Evolutionary conservation across 805 yeast species (phyloP).

Genomic region (Middelhovenomyces tepae): DNA sequence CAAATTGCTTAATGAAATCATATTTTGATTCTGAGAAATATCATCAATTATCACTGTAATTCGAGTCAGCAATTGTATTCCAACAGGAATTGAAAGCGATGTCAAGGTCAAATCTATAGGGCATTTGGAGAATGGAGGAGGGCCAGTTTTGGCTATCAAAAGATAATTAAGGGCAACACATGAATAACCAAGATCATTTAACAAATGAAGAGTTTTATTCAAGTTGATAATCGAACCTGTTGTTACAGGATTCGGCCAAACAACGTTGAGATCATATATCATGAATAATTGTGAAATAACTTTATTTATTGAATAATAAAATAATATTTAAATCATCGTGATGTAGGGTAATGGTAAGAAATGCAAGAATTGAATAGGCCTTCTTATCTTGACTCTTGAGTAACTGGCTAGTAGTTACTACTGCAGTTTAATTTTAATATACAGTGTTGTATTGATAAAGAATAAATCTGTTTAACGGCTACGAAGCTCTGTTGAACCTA

Average conservation of each 20-base stretch:
- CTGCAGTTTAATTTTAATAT: no score
- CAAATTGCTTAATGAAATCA: constrained; percentile 34
- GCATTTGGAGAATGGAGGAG: constrained; percentile 19
- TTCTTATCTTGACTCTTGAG: no score
- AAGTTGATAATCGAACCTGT: constrained; percentile 11
- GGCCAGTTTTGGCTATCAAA: constrained; percentile 18
- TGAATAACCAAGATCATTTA: constrained; percentile 47
- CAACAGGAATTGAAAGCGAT: constrained; percentile 27
- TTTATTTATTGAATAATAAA: no score
- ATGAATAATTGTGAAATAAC: no score
- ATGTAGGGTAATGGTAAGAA: no score
- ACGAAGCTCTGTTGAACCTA: no score
- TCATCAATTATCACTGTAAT: constrained; percentile 72
- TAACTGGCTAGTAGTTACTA: no score
- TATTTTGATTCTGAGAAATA: constrained; percentile 62
- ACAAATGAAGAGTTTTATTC: constrained; percentile 18
- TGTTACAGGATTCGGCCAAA: constrained; percentile 25
- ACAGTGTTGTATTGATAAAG: no score
- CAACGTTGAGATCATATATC: constrained; percentile 30
- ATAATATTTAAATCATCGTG: no score
- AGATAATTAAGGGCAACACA: constrained; percentile 65
- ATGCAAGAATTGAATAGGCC: no score
- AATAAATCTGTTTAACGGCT: no score
- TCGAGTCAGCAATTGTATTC: constrained; percentile 52
- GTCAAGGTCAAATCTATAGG: constrained; percentile 31